Evolutionary conservation across 345 rosid species (phyloP), one percentile per base, ranked within the genome.

Genomic region (Populus simonii): DNA sequence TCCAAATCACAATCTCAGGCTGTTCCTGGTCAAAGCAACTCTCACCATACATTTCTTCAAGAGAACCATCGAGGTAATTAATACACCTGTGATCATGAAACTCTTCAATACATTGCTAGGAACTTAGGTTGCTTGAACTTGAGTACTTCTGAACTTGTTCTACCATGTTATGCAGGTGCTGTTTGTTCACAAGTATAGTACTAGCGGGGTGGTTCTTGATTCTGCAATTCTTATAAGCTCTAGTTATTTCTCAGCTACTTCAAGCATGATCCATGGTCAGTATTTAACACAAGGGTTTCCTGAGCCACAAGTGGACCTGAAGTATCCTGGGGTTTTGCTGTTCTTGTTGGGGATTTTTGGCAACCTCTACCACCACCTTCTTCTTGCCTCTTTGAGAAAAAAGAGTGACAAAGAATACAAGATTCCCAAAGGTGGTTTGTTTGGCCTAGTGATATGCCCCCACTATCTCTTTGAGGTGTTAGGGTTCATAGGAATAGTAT

Each of bases 391-490:
- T 87, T 92, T 92, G 12, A 87, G 93, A 78, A 66, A 33, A 27
- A 51, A 79, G 16, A 86, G 80, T 22, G 84, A 78, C 49, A 86
- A 88, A 79, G 90, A 83, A 29, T 92, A 89, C 80, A 90, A 85
- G 80, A 88, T 93, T 70, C 92, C 96, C 3, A 72, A 61, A 74
- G 91, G 91, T 29, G 94, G 98, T 53, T 66, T 92, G 0, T 93
- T 93, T 76, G 84, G 69, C 25, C 41, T 76, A 10, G 84, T 90
- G 45, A 82, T 88, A 22, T 93, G 94, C 82, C 96, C 96, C 45
- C 98, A 90, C 57, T 93, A 93, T 39, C 79, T 90, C 0, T 92
- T 90, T 74, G 96, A 93, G 88, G 83, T 89, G 51, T 23, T 90
- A 66, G 89, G 39, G 7, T 90, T 89, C 43, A 68, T 83, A 74